phyloP scores from a whole-genome alignment of 2,329 filamentous ascomycete genomes.

The Chaetomium olivaceum region DNA sequence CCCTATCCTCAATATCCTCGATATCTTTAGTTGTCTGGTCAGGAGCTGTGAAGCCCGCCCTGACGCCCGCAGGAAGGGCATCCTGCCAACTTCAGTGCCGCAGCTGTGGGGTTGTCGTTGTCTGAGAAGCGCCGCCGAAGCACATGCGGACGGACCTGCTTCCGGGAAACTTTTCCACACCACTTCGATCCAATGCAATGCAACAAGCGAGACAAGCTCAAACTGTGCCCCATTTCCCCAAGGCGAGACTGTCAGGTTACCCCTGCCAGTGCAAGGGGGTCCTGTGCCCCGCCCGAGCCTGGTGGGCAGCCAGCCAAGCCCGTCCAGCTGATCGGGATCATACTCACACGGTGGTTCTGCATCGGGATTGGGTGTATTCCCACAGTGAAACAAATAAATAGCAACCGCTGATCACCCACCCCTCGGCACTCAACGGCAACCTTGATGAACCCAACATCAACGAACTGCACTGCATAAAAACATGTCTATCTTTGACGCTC shows the following conservation, averaged over 20 bases:
- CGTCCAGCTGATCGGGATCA: conserved; percentile 17
- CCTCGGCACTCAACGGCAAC: not conserved
- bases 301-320: not conserved
- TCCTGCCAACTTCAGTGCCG: conserved; percentile 20
- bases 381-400: conserved; percentile 1
- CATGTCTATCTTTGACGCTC: conserved; percentile 3
- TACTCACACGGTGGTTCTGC: conserved; percentile 4
- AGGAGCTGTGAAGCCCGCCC: conserved; percentile 25
- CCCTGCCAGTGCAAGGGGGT: conserved; percentile 22
- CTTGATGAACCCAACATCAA: not conserved
- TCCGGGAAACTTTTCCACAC: conserved; percentile 17
- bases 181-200: not conserved
- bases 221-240: conserved; percentile 10
- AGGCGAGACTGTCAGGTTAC: not conserved
- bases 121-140: not conserved
- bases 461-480: not conserved
- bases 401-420: conserved; percentile 5
- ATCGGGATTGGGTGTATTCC: conserved; percentile 4
- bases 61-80: conserved; percentile 28
- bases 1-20: not conserved
- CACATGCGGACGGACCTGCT: not conserved
- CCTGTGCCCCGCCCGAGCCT: not conserved
- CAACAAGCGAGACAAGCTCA: conserved; percentile 12
- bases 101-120: conserved; percentile 1
- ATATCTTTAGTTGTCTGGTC: conserved; percentile 12